Evolutionary conservation across 352 stramenopile species (phyloP), one percentile per base, ranked within the genome.

Genomic region (Globisporangium perplexum): DNA sequence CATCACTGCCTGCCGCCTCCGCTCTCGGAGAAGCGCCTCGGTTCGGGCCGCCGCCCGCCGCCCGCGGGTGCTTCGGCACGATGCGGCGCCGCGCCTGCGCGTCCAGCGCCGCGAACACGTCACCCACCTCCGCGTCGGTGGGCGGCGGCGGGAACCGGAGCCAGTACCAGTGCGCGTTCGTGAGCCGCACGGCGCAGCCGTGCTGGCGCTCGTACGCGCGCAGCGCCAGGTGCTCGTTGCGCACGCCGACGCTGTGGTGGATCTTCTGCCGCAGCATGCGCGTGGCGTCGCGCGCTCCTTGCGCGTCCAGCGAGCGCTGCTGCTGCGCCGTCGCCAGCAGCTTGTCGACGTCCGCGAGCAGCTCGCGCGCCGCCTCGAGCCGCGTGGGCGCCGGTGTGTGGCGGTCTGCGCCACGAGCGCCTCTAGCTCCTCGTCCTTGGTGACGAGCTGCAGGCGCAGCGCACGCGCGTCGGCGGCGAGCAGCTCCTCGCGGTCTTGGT

Each of bases 141-240:
- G 22, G 17, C 35, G 58, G 62, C 35, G 20, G 39, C 35, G 81
- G 81, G 28, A 86, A 89, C n/a, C 63, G 66, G 33, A 92, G 66
- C 14, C 74, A 72, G 59, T 90, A 90, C 42, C 76, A 77, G 50
- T 78, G 62, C 44, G 88, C 69, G 51, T 92, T 90, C 42, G 66
- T 78, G n/a, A 85, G 63, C 11, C 77, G 71, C 30, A 92, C 78
- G 0, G 20, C 42, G 30, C 61, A 75, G 54, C 80, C 77, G 41
- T 68, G 79, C 48, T 82, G 73, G n/a, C 59, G 61, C 49, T 88
- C 80, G 47, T 88, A 90, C 4, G 69, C 68, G 69, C 81, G 58
- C 12, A 92, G 54, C 41, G 73, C 82, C 48, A 88, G 55, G 39
- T 65, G 49, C 60, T 92, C 82, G 48, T 92, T 90, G 30, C 82